Evolutionary conservation across 352 stramenopile species (phyloP).

Genomic region (Pythium folliculosum): DNA sequence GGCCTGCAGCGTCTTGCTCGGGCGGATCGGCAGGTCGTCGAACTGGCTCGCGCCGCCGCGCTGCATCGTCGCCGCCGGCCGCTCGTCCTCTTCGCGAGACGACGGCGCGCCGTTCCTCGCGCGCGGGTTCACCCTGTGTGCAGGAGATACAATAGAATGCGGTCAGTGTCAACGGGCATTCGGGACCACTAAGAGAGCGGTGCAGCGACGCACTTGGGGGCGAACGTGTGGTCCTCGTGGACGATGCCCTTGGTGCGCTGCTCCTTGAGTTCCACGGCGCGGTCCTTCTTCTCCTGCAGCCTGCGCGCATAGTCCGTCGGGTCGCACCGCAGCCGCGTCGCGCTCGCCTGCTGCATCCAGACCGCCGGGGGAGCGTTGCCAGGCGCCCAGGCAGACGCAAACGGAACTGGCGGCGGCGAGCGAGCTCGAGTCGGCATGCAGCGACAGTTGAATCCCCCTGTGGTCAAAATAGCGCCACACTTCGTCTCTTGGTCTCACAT

Average conservation of each 20-base stretch:
- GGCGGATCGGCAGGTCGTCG: slow-evolving; percentile 50
- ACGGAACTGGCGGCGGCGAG: no score
- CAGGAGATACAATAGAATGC: no score
- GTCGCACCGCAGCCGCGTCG: slow-evolving; percentile 65
- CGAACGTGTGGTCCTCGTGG: slow-evolving; percentile 78
- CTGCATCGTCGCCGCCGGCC: slow-evolving; percentile 20
- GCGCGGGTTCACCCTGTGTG: slow-evolving; percentile 48
- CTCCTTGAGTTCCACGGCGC: slow-evolving; percentile 72
- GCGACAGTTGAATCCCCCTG: no score
- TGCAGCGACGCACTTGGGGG: slow-evolving; percentile 50
- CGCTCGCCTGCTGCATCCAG: slow-evolving; percentile 45
- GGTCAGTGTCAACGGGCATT: background rate
- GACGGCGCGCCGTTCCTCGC: slow-evolving; percentile 32
- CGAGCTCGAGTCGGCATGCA: no score
- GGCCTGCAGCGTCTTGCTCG: slow-evolving; percentile 35
- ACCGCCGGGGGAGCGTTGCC: background rate
- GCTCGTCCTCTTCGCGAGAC: slow-evolving; percentile 59
- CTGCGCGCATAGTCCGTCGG: slow-evolving; percentile 80
- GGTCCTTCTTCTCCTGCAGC: slow-evolving; percentile 77
- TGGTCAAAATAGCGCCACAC: no score
- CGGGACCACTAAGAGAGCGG: background rate
- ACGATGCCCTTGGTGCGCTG: slow-evolving; percentile 68
- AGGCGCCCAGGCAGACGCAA: background rate
- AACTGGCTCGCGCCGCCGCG: slow-evolving; percentile 16
- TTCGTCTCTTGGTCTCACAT: no score